Evolutionary conservation across 164 flowering plant genomes (phyloP), one percentile per base, ranked within the genome.

Genomic region (Aristolochia californica): DNA sequence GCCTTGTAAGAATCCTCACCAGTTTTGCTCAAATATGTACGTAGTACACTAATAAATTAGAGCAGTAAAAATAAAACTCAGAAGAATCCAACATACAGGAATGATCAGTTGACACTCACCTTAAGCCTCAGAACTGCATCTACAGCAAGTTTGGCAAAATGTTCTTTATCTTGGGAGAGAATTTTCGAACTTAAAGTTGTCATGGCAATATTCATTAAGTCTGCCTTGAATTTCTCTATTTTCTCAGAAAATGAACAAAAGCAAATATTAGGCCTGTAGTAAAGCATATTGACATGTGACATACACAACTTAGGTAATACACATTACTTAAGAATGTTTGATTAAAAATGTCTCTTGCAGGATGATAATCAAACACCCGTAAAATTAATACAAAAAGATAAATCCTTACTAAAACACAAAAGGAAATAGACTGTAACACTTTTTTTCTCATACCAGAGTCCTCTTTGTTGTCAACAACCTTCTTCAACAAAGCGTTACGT

Each of bases 101-200:
- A 2, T 47, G 18, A 20, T 47, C 20, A 47, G 7, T 47, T 17
- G 22, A 8, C 50, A 16, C 48, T 67, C 58, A 89, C 98, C 94
- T 93, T 93, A 28, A 93, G 83, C 73, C 98, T 78, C 89, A 89
- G 66, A 51, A 93, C 97, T 64, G 98, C 98, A 69, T 93, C 98
- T 21, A 93, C 98, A 59, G 98, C 98, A n/a, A 93, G 71, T 64
- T 74, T 78, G 17, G 96, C 97, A 75, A 93, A 93, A 70, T 93
- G 93, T 62, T 80, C 96, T 73, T 93, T 93, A 62, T 93, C 97
- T 70, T 93, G 98, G 55, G 94, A 88, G 17, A 93, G 83, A 48
- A 93, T 93, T 72, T 93, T 93, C 17, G 98, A 93, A 64, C 98
- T 85, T 78, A 93, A 70, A 38, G 97, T 89, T 56, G 98, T 93